Evolutionary conservation across 352 stramenopile species (phyloP), one percentile per base, ranked within the genome.

Genomic region (Plasmopara halstedii): DNA sequence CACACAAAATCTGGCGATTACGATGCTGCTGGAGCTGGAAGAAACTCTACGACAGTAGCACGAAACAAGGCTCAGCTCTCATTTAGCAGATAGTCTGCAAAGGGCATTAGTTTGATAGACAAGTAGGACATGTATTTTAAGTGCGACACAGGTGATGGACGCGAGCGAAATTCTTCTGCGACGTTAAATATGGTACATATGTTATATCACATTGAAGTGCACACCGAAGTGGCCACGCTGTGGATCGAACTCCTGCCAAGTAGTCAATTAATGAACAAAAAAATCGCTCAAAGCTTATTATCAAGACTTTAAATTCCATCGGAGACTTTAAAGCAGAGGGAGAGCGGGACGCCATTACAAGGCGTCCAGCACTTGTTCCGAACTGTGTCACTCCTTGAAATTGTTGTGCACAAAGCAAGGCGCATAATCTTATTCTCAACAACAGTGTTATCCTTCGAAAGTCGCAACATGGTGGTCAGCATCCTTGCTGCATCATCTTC

Each of bases 341-440:
- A 61, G 46, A 56, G 39, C 53, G 35, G 46, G 54, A 53, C 36
- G 14, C 32, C 47, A 38, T 39, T 37, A 42, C 46, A 9, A 20
- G 22, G n/a, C 26, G 42, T 55, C 42, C 49, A 58, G 57, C 26
- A 2, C 20, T 31, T 41, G 21, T 23, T 34, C 50, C 18, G 27
- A 50, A 46, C 53, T 25, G 48, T 66, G 34, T 55, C 41, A 66
- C 57, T 62, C 38, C 18, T 53, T 38, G 38, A 38, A 48, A 36
- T 49, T 6, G 20, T 31, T 10, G 50, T 14, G 45, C 41, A 20
- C 29, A 66, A 37, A 58, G 21, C 32, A 31, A 38, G 15, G 33
- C 46, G 23, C 13, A 34, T 23, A 51, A 62, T 62, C 53, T 66
- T 66, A 62, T 62, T 62, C 46, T 42, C 44, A 46, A 53, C 43